These are phyloP conservation scores for Blastomyces gilchristii DNA, from an alignment of 2,329 filamentous ascomycete genomes.

Conservation along the genomic window DNA sequence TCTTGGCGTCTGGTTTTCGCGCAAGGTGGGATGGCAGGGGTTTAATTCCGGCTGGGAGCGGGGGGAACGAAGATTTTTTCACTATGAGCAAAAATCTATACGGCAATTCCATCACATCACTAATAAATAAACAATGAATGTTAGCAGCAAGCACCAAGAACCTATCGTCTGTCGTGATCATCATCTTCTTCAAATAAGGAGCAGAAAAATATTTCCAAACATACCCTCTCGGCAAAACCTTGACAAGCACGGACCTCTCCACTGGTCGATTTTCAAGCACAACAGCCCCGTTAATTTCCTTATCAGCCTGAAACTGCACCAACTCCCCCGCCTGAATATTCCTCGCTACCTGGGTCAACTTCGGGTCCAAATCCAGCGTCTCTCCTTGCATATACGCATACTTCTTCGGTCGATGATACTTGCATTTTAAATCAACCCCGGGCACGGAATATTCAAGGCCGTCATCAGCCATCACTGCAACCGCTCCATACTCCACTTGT, in stretches of 20 bases:
- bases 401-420: slow-evolving; percentile 83
- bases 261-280: slow-evolving; percentile 71
- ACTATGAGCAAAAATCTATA: slow-evolving; percentile 42
- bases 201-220: slow-evolving; percentile 25
- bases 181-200: not conserved
- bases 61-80: slow-evolving; percentile 40
- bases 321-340: slow-evolving; percentile 62
- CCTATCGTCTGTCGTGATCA: not conserved
- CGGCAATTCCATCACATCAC: slow-evolving; percentile 52
- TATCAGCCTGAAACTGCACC: slow-evolving; percentile 75
- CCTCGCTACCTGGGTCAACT: slow-evolving; percentile 57
- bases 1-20: slow-evolving; percentile 42
- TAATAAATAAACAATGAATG: slow-evolving; percentile 18
- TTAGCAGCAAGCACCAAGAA: not conserved
- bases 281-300: slow-evolving; percentile 82
- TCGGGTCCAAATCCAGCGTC: slow-evolving; percentile 57
- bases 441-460: slow-evolving; percentile 87
- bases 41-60: slow-evolving; percentile 37
- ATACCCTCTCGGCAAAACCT: slow-evolving; percentile 76
- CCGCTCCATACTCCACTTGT: slow-evolving; percentile 75
- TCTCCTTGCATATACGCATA: slow-evolving; percentile 63
- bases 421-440: slow-evolving; percentile 86
- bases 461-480: slow-evolving; percentile 80
- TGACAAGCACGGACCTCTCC: slow-evolving; percentile 67
- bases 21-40: slow-evolving; percentile 40